phyloP scores from a whole-genome alignment of 139 green algal species.

The Chlorella sorokiniana region DNA sequence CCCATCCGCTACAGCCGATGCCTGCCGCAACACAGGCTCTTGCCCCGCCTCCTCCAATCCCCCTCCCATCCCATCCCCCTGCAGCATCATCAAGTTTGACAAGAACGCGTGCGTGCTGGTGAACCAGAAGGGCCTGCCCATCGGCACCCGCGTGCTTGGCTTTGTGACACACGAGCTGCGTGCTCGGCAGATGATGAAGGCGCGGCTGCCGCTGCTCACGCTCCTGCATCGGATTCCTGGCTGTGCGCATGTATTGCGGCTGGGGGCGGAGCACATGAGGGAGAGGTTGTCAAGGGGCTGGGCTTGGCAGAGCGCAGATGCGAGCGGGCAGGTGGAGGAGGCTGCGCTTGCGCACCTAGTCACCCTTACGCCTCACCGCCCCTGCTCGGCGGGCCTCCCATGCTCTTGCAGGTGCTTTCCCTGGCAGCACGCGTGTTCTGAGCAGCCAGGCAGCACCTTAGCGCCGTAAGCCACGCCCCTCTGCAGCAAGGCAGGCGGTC shows the following conservation, averaged over 20 bases:
- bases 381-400: too few species aligned
- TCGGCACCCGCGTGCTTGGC: constrained; percentile 66
- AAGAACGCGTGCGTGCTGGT: constrained; percentile 65
- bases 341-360: background rate
- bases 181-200: constrained; percentile 58
- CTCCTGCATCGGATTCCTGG: background rate
- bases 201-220: too few species aligned
- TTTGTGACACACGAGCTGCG: constrained; percentile 70
- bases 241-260: background rate
- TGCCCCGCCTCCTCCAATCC: too few species aligned
- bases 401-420: constrained; percentile 48
- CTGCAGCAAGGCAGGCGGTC: too few species aligned
- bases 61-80: too few species aligned
- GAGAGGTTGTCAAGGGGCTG: background rate
- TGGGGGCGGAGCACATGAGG: background rate
- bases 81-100: constrained; percentile 62
- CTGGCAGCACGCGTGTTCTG: constrained; percentile 62
- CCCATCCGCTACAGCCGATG: too few species aligned
- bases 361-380: too few species aligned
- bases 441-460: constrained; percentile 18
- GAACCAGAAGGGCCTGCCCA: constrained; percentile 57
- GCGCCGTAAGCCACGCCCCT: background rate
- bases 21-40: too few species aligned
- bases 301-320: too few species aligned
- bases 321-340: too few species aligned